phyloP scores from a whole-genome alignment of 2,329 filamentous ascomycete genomes.

The Fusarium citri region DNA sequence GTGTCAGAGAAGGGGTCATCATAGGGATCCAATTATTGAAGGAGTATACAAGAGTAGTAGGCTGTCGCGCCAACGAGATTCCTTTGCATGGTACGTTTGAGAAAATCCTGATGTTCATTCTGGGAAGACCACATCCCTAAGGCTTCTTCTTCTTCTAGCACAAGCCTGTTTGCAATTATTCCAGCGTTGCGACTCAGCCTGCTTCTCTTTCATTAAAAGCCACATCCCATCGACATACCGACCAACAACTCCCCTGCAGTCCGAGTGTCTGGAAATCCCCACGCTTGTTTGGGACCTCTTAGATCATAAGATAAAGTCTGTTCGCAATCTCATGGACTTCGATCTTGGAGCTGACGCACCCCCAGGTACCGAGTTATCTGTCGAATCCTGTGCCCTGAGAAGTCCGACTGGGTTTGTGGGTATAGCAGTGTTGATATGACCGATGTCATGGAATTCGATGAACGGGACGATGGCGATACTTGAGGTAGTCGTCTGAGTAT shows the following conservation, averaged over 20 bases:
- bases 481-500: not conserved
- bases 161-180: constrained; percentile 20
- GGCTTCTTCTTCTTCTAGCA: not conserved
- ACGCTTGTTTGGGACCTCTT: constrained; percentile 27
- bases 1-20: constrained; percentile 18
- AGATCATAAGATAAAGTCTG: constrained; percentile 18
- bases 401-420: not conserved
- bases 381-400: constrained; percentile 7
- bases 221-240: constrained; percentile 8
- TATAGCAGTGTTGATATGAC: constrained; percentile 16
- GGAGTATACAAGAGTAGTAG: constrained; percentile 15
- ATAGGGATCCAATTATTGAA: constrained; percentile 20
- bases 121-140: not conserved
- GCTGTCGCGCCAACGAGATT: constrained; percentile 29
- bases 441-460: constrained; percentile 21
- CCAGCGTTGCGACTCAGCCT: constrained; percentile 9
- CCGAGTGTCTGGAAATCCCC: constrained; percentile 20
- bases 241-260: constrained; percentile 19
- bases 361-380: constrained; percentile 16
- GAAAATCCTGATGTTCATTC: not conserved
- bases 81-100: constrained; percentile 25
- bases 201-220: not conserved
- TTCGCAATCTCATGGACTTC: not conserved
- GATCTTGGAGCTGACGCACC: constrained; percentile 3
- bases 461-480: constrained; percentile 6